phyloP scores from a whole-genome alignment of 2,329 filamentous ascomycete genomes.

The Phaeosphaeria sp. region DNA sequence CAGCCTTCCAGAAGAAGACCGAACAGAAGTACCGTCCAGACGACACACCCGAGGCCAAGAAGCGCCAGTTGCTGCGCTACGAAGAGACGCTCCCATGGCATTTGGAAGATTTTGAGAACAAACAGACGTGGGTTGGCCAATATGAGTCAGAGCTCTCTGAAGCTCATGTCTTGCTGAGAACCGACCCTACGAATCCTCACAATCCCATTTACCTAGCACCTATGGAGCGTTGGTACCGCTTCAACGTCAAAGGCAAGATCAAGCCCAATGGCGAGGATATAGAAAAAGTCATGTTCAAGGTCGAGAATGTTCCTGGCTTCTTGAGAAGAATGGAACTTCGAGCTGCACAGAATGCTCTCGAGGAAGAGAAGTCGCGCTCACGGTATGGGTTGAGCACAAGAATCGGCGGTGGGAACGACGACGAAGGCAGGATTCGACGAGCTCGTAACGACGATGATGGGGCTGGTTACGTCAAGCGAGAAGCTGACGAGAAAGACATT shows the following conservation, averaged over 20 bases:
- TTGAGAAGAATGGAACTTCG: conserved; percentile 53
- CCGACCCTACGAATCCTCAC: conserved; percentile 67
- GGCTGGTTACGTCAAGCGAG: conserved; percentile 52
- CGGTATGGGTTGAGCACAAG: conserved; percentile 34
- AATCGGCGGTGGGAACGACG: conserved; percentile 43
- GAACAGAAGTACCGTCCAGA: conserved; percentile 87
- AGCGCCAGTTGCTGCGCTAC: conserved; percentile 72
- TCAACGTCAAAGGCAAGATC: conserved; percentile 74
- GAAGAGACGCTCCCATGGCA: conserved; percentile 98
- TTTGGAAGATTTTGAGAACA: conserved; percentile 93
- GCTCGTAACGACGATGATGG: conserved; percentile 53
- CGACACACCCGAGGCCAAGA: conserved; percentile 73
- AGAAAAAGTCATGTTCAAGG: conserved; percentile 79
- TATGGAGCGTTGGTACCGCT: conserved; percentile 94
- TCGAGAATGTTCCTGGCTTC: conserved; percentile 81
- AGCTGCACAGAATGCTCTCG: conserved; percentile 60
- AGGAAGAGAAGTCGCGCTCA: conserved; percentile 26
- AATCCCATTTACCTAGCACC: conserved; percentile 79
- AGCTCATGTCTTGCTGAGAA: conserved; percentile 73
- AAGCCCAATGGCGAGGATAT: conserved; percentile 87
- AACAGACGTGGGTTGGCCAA: conserved; percentile 90
- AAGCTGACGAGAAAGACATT: conserved; percentile 68
- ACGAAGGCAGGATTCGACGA: conserved; percentile 43
- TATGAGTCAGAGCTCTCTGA: conserved; percentile 90
- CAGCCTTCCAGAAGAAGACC: conserved; percentile 75